A percentile compares a stretch with the other conserved stretches of the same genome.
Conservation (phyloP, 768 basidiomycete genomes). For the Lactifluus subvellereus region DNA sequence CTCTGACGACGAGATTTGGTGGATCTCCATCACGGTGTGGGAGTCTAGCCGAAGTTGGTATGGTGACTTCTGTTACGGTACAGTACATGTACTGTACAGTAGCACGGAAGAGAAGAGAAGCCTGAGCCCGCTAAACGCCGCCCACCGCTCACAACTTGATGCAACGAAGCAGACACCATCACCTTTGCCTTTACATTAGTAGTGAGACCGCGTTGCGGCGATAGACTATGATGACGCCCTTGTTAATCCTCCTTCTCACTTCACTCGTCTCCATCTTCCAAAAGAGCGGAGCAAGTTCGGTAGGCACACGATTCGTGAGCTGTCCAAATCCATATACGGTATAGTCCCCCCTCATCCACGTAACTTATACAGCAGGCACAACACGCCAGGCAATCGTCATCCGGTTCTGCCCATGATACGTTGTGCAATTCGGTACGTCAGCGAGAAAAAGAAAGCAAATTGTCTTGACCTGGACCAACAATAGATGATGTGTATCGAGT, state of each 20-base stretch:
- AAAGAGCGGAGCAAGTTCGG: neutral
- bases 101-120: too few species aligned
- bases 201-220: neutral
- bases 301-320: neutral
- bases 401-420: constrained; percentile 2
- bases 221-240: neutral
- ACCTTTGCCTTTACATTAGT: neutral
- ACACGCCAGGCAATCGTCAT: neutral
- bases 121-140: too few species aligned
- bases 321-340: neutral
- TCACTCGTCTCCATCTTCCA: neutral
- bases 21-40: too few species aligned
- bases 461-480: neutral
- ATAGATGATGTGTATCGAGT: constrained; percentile 19
- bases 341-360: neutral
- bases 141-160: too few species aligned
- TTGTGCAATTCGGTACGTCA: constrained; percentile 9
- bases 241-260: neutral
- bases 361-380: neutral
- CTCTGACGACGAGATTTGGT: too few species aligned
- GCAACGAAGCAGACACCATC: too few species aligned
- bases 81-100: too few species aligned
- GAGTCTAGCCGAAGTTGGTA: too few species aligned
- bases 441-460: neutral
- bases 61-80: too few species aligned